Conservation (phyloP, 495 filamentous ascomycete genomes). For the Filosporella fistucella region DNA sequence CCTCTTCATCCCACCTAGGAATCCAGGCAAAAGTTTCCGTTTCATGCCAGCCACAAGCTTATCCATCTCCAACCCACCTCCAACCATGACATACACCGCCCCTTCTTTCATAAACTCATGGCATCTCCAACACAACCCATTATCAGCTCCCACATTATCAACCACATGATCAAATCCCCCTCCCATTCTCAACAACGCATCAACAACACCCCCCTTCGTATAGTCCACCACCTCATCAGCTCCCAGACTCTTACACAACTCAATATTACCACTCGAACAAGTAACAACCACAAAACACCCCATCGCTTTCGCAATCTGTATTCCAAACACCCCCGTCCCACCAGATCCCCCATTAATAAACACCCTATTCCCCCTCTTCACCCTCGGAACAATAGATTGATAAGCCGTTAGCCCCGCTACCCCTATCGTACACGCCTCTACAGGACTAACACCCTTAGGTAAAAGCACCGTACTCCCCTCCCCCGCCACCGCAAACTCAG, state of each 20-base stretch:
- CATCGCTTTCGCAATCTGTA: slow-evolving; percentile 60
- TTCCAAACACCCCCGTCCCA: slow-evolving; percentile 54
- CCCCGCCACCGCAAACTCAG: slow-evolving; percentile 41
- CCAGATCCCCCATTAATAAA: slow-evolving; percentile 67
- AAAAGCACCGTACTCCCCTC: slow-evolving; percentile 27
- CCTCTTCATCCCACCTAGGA: slow-evolving; percentile 62
- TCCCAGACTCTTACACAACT: slow-evolving; percentile 52
- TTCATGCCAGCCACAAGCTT: slow-evolving; percentile 8
- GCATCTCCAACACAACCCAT: too few species aligned
- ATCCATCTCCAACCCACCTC: slow-evolving; percentile 21
- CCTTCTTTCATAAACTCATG: slow-evolving; percentile 48
- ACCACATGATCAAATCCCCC: slow-evolving; percentile 49
- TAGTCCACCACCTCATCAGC: slow-evolving; percentile 70
- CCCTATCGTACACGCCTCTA: slow-evolving; percentile 44
- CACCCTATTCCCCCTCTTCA: slow-evolving; percentile 48
- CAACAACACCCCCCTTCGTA: slow-evolving; percentile 43
- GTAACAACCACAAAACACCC: slow-evolving; percentile 57
- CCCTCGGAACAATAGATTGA: slow-evolving; percentile 50
- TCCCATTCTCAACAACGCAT: slow-evolving; percentile 41
- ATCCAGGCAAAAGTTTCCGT: slow-evolving; percentile 41
- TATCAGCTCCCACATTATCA: slow-evolving; percentile 51
- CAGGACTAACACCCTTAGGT: slow-evolving; percentile 43
- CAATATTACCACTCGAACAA: slow-evolving; percentile 54
- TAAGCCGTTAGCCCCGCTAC: slow-evolving; percentile 55
- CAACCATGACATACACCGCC: slow-evolving; percentile 56